Conservation (phyloP, 1,139 yeast genomes). For the Tardiomyces depauwii region DNA sequence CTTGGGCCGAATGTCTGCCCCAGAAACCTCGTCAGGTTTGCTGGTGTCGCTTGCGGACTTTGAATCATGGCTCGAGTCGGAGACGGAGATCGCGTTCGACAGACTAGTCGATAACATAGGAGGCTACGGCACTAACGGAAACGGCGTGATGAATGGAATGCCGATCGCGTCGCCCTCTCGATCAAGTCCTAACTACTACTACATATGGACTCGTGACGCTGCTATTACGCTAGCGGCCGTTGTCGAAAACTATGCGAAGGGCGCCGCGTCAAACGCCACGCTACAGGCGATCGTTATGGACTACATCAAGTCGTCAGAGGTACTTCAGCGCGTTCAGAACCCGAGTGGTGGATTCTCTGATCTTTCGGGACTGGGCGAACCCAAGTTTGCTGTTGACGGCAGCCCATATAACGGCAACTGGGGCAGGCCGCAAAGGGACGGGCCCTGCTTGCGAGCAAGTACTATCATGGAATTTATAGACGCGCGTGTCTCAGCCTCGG, state of each 20-base stretch:
- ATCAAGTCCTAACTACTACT: slow-evolving; percentile 61
- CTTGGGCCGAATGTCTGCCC: too few relatives aligned
- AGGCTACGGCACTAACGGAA: slow-evolving; percentile 9
- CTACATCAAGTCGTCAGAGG: not conserved
- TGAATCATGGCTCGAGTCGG: too few relatives aligned
- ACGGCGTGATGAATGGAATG: slow-evolving; percentile 49
- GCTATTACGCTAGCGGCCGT: slow-evolving; percentile 71
- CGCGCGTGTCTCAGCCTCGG: slow-evolving; percentile 16
- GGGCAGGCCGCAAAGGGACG: slow-evolving; percentile 97
- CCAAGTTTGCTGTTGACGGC: slow-evolving; percentile 65
- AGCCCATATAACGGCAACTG: slow-evolving; percentile 51
- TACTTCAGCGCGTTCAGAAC: slow-evolving; percentile 54
- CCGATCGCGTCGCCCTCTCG: slow-evolving; percentile 79
- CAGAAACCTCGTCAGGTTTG: too few relatives aligned
- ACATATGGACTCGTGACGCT: slow-evolving; percentile 85
- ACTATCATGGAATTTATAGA: slow-evolving; percentile 49
- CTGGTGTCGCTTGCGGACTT: too few relatives aligned
- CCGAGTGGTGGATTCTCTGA: slow-evolving; percentile 51
- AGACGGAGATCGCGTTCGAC: too few relatives aligned
- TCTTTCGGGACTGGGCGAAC: slow-evolving; percentile 68
- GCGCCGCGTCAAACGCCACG: not conserved
- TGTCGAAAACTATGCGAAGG: slow-evolving; percentile 34
- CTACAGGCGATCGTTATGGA: not conserved
- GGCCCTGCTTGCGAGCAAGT: slow-evolving; percentile 73
- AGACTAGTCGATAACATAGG: too few relatives aligned